Evolutionary conservation across 345 rosid genomes (phyloP), one percentile per base, ranked within the genome.

Genomic region (Hirschfeldia incana): DNA sequence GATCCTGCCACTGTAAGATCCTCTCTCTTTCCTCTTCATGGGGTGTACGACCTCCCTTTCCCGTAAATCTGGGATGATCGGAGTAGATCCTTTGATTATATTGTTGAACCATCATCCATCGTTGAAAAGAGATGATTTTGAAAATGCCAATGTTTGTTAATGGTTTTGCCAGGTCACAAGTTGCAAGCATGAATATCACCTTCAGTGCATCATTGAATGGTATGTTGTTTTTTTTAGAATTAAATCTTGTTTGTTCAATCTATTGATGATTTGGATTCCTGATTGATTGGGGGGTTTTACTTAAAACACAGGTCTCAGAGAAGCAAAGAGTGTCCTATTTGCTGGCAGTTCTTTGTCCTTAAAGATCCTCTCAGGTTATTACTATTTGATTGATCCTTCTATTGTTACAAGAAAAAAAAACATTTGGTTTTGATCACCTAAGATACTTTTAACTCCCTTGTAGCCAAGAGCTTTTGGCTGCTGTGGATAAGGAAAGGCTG

Each of bases 161-260:
- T 7, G 65, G 73, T 74, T 82, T 63, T 33, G 34, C 73, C 88
- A 94, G 97, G 88, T 85, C 30, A 94, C 98, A 0, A 81, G 89
- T 82, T 94, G 98, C 94, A 94, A 86, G 64, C 98, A 94, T 78
- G 97, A 91, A 57, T 94, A 92, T 81, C 97, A 94, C 78, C 95
- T 94, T 65, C 98, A 94, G 34, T 94, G 98, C 77, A 92, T 94
- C 84, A 88, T 92, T 70, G 98, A 92, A 77, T 94, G 98, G 98
- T 94, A 6, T 55, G 15, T 32, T 46, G 3, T 53, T 16, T 37
- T 16, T 29, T 44, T 3, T 26, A 4, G 64, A 36, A n/a, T 44
- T 15, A 17, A 21, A 30, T 13, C 61, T 59, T 51, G 60, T 53
- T 53, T 21, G 17, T 10, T 29, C 32, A 29, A 29, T 29, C 16